Base-by-base conservation (phyloP, 2,329 filamentous ascomycete genomes). In the Gremmenia infestans region DNA sequence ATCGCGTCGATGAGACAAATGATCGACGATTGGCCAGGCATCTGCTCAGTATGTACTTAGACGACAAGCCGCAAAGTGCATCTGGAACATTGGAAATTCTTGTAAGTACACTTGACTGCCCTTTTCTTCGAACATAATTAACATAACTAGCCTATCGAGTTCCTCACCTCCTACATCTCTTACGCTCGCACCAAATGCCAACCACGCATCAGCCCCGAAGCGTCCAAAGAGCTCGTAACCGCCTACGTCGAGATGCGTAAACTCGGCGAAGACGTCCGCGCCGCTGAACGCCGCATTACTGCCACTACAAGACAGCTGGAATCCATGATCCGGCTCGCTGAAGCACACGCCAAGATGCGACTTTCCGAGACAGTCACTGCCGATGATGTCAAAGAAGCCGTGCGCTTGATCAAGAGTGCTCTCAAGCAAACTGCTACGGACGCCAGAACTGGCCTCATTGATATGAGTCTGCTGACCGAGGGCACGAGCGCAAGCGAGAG, bases 381-480 rank as follows among this genome's bases (percentile, higher is more conserved):
- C 28, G 81, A 82, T 49, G 95, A 99, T 67, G 95, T 99, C 5
- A 76, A 84, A 50, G 94, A 99, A 75, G 92, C 94, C 0, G 90
- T 96, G 48, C 87, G 94, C 11, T 79, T 99, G 43, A 99, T 99
- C 73, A 91, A 93, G 68, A 89, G 86, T 0, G 94, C 95, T 1
- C 83, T 99, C 68, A 97, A 97, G 79, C 95, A 96, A 62, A 90
- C 93, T 0, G 94, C 94, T n/a, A 99, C 95, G 0, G 95, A 99
- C 70, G 77, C 90, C 0, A 81, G 96, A 65, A 90, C 87, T 0
- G 94, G 94, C 54, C 80, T 96, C 55, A 97, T 99, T 67, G 94
- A 99, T 70, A 97, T 99, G 94, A 88, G 89, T 54, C 78, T 99
- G 49, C 78, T 99, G 60, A 97, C 92, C 0, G 94, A 97, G 69